These are phyloP conservation scores for Pseudisothecium myosuroides DNA, from an alignment of 225 moss, liverwort and hornwort species.

Conservation along the genomic window DNA sequence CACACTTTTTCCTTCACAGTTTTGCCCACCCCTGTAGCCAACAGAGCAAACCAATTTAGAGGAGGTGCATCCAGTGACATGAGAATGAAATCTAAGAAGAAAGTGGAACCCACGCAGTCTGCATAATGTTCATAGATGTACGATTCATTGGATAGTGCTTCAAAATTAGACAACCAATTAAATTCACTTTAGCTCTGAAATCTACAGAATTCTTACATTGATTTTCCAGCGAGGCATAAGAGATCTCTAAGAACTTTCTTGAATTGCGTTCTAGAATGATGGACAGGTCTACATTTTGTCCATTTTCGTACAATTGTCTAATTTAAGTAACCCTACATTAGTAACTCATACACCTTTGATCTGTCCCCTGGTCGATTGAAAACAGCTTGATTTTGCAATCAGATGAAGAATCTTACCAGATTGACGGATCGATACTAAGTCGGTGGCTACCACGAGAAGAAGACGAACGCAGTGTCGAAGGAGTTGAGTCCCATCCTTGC, in stretches of 20 bases:
- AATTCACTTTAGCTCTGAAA: background rate
- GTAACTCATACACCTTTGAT: background rate
- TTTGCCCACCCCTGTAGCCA: constrained; percentile 42
- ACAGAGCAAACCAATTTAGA: background rate
- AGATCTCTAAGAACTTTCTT: background rate
- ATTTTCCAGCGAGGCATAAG: background rate
- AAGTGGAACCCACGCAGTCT: background rate
- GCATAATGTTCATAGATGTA: background rate
- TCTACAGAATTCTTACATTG: background rate
- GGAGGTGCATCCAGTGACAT: background rate
- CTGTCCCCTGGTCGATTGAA: background rate
- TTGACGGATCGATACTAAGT: constrained; percentile 48
- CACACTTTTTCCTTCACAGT: constrained; percentile 64
- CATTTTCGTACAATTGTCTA: background rate
- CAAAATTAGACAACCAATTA: background rate
- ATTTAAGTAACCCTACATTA: background rate
- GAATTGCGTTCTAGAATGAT: background rate
- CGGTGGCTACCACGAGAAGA: constrained; percentile 58
- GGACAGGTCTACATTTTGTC: background rate
- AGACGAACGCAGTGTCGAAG: constrained; percentile 57
- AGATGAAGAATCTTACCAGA: constrained; percentile 25
- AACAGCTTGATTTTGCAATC: background rate
- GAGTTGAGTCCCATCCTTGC: constrained; percentile 65
- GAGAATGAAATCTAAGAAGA: background rate
- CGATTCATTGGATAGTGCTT: background rate